Evolutionary conservation across 352 stramenopile species (phyloP).

Genomic region (Phytophthora hibernalis): DNA sequence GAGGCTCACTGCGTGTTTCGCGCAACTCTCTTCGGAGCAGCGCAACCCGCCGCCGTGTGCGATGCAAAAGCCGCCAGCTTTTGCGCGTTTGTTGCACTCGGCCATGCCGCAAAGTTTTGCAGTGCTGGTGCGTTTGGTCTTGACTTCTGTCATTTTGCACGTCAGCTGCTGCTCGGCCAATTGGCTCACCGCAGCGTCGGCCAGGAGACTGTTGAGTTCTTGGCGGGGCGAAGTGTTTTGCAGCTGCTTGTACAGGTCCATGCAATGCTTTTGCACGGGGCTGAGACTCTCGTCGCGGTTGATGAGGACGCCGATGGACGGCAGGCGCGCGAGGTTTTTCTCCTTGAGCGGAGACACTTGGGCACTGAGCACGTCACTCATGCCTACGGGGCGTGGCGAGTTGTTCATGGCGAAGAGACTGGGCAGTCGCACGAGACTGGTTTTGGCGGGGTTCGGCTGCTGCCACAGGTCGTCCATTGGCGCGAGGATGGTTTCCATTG

Average conservation of each 20-base stretch:
- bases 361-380: constrained; percentile 70
- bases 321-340: constrained; percentile 48
- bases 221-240: constrained; percentile 35
- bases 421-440: constrained; percentile 52
- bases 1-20: constrained; percentile 84
- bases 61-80: constrained; percentile 83
- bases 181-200: constrained; percentile 55
- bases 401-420: constrained; percentile 55
- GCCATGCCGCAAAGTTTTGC: constrained; percentile 83
- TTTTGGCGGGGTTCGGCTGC: constrained; percentile 35
- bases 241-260: constrained; percentile 72
- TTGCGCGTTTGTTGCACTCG: constrained; percentile 81
- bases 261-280: constrained; percentile 67
- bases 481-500: constrained; percentile 79
- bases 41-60: constrained; percentile 79
- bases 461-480: constrained; percentile 54
- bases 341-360: constrained; percentile 55
- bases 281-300: constrained; percentile 63
- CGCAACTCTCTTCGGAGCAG: constrained; percentile 73
- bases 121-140: constrained; percentile 57
- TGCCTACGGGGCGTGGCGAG: constrained; percentile 63
- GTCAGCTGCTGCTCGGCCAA: constrained; percentile 45
- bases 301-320: constrained; percentile 77
- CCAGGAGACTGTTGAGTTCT: constrained; percentile 57
- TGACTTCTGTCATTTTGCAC: constrained; percentile 33